Percentiles rank a stretch among this genome's conserved stretches.
These are phyloP conservation scores for Penicillium palitans DNA, from an alignment of 2,329 filamentous ascomycete species.

Conservation along the genomic window DNA sequence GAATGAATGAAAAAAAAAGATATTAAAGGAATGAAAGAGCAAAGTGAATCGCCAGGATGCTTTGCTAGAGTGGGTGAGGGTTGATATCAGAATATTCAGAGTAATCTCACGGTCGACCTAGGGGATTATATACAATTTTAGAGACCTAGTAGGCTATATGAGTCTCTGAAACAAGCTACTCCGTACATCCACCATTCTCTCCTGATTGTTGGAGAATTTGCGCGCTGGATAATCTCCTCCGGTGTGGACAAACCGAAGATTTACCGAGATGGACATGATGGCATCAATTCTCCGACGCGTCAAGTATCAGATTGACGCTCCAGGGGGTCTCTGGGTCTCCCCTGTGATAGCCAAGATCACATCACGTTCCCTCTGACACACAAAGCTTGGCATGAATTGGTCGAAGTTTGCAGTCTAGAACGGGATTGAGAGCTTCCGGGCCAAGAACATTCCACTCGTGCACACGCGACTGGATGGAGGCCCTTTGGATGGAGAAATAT, in stretches of 20 bases:
- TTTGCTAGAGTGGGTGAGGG: not conserved
- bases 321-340: not conserved
- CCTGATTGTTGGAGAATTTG: constrained; percentile 5
- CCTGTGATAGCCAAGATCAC: not conserved
- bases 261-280: constrained; percentile 4
- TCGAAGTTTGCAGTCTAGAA: not conserved
- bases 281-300: constrained; percentile 13
- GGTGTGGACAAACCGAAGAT: not conserved
- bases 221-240: not conserved
- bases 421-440: not conserved
- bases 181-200: not conserved
- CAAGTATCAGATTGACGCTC: constrained; percentile 12
- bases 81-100: not conserved
- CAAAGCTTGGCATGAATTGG: constrained; percentile 11
- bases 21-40: not conserved
- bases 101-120: not conserved
- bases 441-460: not conserved
- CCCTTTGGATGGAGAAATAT: not conserved
- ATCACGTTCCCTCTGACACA: not conserved
- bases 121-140: constrained; percentile 9
- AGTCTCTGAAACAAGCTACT: not conserved
- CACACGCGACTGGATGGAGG: not conserved
- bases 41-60: constrained; percentile 2
- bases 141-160: no score
- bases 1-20: not conserved